Evolutionary conservation across 352 stramenopile genomes (phyloP).

Genomic region (Plasmopara viticola): DNA sequence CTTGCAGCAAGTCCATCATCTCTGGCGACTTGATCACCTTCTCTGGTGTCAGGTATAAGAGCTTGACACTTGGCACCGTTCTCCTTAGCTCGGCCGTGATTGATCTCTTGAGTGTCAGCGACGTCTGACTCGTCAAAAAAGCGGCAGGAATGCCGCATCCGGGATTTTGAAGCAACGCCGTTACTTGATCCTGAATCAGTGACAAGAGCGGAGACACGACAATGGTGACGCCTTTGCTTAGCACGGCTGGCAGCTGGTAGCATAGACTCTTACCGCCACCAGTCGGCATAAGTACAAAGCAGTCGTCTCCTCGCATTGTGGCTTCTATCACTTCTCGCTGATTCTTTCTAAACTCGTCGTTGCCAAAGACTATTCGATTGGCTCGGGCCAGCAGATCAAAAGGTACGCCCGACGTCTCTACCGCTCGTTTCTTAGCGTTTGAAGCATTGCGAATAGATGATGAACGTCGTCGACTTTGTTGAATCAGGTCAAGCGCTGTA

Average conservation of each 20-base stretch:
- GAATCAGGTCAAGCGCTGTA: conserved; percentile 49
- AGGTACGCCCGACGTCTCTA: conserved; percentile 1
- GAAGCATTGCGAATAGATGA: background rate
- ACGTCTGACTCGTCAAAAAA: conserved; percentile 73
- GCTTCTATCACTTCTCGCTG: conserved; percentile 90
- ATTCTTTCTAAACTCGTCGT: conserved; percentile 84
- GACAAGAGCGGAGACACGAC: conserved; percentile 92
- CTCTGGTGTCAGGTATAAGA: conserved; percentile 95
- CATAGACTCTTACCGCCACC: conserved; percentile 89
- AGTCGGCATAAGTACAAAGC: conserved; percentile 94
- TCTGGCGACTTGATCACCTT: conserved; percentile 81
- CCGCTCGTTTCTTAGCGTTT: conserved; percentile 15
- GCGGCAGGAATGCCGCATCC: conserved; percentile 54
- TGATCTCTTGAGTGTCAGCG: conserved; percentile 47
- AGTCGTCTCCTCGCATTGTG: conserved; percentile 87
- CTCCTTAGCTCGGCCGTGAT: conserved; percentile 84
- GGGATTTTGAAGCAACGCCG: conserved; percentile 59
- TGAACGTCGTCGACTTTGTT: conserved; percentile 14
- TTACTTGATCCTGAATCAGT: conserved; percentile 93
- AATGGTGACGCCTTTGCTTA: conserved; percentile 81
- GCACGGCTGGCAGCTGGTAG: conserved; percentile 81
- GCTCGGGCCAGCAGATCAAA: conserved; percentile 42
- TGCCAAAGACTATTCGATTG: conserved; percentile 66
- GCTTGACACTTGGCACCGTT: conserved; percentile 52
- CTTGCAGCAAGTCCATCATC: conserved; percentile 61